These are phyloP conservation scores for Suillus lakei DNA, from an alignment of 768 basidiomycete species.

Conservation along the genomic window DNA sequence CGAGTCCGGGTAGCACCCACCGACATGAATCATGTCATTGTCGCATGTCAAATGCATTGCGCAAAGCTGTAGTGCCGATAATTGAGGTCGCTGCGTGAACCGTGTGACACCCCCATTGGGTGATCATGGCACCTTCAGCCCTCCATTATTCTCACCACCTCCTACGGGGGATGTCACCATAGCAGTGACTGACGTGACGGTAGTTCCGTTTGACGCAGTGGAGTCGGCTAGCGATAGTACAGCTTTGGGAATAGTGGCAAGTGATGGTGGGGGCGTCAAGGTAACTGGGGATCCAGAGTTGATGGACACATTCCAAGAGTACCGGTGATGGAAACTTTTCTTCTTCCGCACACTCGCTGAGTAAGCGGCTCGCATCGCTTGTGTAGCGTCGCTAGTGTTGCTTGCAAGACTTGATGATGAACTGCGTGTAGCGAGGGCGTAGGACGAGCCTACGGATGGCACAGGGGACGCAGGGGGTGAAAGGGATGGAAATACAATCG, in stretches of 20 bases:
- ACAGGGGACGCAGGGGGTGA: constrained; percentile 34
- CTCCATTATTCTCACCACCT: neutral
- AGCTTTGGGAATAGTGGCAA: constrained; percentile 24
- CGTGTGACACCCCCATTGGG: neutral
- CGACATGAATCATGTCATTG: neutral
- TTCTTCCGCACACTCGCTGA: constrained; percentile 37
- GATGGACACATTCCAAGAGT: constrained; percentile 34
- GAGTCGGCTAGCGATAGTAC: constrained; percentile 9
- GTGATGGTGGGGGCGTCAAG: constrained; percentile 9
- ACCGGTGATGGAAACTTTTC: constrained; percentile 34
- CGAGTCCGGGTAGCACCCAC: neutral
- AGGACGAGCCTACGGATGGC: constrained; percentile 34
- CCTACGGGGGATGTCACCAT: neutral
- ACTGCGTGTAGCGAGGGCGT: constrained; percentile 29
- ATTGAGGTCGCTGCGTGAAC: neutral
- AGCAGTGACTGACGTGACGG: constrained; percentile 6
- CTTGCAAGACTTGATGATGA: constrained; percentile 35
- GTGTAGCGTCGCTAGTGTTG: constrained; percentile 27
- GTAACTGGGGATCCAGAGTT: constrained; percentile 26
- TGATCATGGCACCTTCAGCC: neutral
- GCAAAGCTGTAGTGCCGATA: neutral
- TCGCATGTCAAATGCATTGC: constrained; percentile 5
- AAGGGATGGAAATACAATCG: constrained; percentile 13
- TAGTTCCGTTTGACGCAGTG: constrained; percentile 11
- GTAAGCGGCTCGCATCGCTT: constrained; percentile 37